Evolutionary conservation across 2,329 filamentous ascomycete species (phyloP).

Genomic region (Scolecobasidium constrictum): DNA sequence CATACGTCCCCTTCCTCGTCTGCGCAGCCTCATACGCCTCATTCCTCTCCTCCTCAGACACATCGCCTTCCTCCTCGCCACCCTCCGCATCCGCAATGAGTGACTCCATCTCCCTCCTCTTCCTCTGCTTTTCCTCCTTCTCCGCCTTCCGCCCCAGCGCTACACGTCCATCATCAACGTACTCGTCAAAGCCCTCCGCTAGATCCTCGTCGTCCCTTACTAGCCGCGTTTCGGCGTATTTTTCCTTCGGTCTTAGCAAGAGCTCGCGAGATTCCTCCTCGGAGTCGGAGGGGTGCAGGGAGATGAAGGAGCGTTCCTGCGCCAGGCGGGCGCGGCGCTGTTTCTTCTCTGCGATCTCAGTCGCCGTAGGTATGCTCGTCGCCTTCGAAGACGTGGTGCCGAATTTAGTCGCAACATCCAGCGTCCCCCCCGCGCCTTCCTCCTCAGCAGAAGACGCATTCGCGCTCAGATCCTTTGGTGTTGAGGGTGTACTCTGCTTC

Average conservation of each 20-base stretch:
- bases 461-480: slow-evolving; percentile 50
- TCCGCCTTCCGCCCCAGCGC: slow-evolving; percentile 71
- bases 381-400: slow-evolving; percentile 34
- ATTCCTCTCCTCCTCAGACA: slow-evolving; percentile 51
- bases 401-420: slow-evolving; percentile 43
- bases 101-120: slow-evolving; percentile 69
- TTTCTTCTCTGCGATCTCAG: slow-evolving; percentile 85
- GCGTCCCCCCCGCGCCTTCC: slow-evolving; percentile 36
- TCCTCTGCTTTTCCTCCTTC: slow-evolving; percentile 52
- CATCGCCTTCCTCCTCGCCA: slow-evolving; percentile 51
- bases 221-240: slow-evolving; percentile 58
- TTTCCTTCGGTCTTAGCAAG: slow-evolving; percentile 16
- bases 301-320: slow-evolving; percentile 57
- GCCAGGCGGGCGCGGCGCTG: slow-evolving; percentile 75
- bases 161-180: slow-evolving; percentile 73
- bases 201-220: slow-evolving; percentile 83
- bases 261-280: slow-evolving; percentile 29
- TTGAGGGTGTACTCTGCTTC: slow-evolving; percentile 74
- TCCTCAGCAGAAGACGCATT: slow-evolving; percentile 14
- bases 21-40: slow-evolving; percentile 83
- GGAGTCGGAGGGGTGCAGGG: slow-evolving; percentile 31
- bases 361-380: slow-evolving; percentile 59
- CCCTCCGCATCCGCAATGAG: slow-evolving; percentile 73
- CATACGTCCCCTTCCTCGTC: slow-evolving; percentile 77
- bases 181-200: slow-evolving; percentile 87